A percentile compares a stretch with the other conserved stretches of the same genome.
phyloP scores from a whole-genome alignment of 352 stramenopile species.

The Pythium oligandrum region DNA sequence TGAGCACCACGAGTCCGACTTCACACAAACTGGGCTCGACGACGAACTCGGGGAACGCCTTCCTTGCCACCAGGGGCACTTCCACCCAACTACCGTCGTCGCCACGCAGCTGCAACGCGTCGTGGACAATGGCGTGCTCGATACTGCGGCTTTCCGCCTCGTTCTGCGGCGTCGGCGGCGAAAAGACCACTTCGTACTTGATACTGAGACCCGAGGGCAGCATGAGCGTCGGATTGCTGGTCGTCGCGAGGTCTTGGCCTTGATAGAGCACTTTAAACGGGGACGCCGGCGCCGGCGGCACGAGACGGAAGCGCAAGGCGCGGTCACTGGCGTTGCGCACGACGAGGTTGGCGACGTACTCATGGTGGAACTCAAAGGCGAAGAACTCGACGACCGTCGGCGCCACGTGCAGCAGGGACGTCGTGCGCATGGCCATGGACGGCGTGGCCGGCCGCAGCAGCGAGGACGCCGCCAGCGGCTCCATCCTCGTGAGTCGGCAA shows the following conservation, averaged over 20 bases:
- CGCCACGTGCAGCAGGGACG: conserved; percentile 53
- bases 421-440: conserved; percentile 13
- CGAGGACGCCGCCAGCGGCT: no score
- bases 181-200: conserved; percentile 68
- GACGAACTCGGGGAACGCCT: conserved; percentile 51
- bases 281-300: conserved; percentile 42
- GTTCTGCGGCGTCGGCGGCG: neutral
- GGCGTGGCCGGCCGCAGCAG: conserved; percentile 12
- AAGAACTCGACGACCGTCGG: conserved; percentile 62
- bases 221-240: conserved; percentile 58
- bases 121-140: conserved; percentile 44
- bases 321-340: conserved; percentile 71
- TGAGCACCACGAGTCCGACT: conserved; percentile 59
- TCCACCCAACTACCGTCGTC: conserved; percentile 58
- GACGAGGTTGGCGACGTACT: conserved; percentile 56
- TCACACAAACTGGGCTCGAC: conserved; percentile 49
- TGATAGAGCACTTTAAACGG: conserved; percentile 54
- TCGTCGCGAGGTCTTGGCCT: conserved; percentile 52
- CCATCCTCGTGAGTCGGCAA: no score
- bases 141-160: conserved; percentile 7
- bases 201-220: conserved; percentile 52
- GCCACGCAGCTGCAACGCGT: conserved; percentile 47
- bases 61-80: conserved; percentile 52
- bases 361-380: conserved; percentile 46
- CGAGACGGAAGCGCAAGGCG: conserved; percentile 52